Base-by-base conservation (phyloP, 2,329 filamentous ascomycete species). In the Paecilomyces formosus region DNA sequence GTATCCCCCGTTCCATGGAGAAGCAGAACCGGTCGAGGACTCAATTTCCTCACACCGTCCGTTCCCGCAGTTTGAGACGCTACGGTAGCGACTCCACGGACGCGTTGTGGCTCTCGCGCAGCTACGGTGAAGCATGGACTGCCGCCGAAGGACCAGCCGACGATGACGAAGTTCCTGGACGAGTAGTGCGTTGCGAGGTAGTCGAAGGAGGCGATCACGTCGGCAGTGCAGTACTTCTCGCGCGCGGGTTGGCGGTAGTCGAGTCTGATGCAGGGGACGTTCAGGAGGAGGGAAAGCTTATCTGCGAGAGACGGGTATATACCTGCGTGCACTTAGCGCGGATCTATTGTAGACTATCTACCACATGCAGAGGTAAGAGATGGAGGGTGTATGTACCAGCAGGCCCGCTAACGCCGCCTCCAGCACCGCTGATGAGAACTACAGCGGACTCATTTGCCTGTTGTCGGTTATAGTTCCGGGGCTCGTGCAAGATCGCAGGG, bases 111-210 rank as follows among this genome's bases (percentile, higher is more conserved):
- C 52, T 72, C 71, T 13, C 61, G 33, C 2, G 65, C 71, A 7
- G 66, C 75, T 12, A 72, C 68, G 0, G 70, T 73, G 63, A 76
- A 75, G 18, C 74, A 76, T 0, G 75, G 75, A 21, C 73, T 75
- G 5, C 75, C 72, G 21, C 76, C 74, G 55, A 78, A 77, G 11
- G 71, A 75, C 76, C 75, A 78, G 53, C 76, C 76, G 1, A 77
- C 67, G 13, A 78, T 59, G 5, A 77, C 74, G 62, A 77, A 76
- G 24, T 62, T 66, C n/a, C 58, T 60, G 1, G 74, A 64, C 0
- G 61, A 64, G 60, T 69, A 73, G 26, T 64, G 59, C 13, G 68
- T 60, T 13, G 68, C 54, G 8, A 78, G 65, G 55, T 72, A 74
- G 30, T 70, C 61, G 69, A 78, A 73, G 3, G 69, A 70, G 9